Percentiles rank a stretch among this genome's conserved stretches.
These are phyloP conservation scores for Malassezia obtusa DNA, from an alignment of 1,284 basidiomycete species.

Conservation along the genomic window DNA sequence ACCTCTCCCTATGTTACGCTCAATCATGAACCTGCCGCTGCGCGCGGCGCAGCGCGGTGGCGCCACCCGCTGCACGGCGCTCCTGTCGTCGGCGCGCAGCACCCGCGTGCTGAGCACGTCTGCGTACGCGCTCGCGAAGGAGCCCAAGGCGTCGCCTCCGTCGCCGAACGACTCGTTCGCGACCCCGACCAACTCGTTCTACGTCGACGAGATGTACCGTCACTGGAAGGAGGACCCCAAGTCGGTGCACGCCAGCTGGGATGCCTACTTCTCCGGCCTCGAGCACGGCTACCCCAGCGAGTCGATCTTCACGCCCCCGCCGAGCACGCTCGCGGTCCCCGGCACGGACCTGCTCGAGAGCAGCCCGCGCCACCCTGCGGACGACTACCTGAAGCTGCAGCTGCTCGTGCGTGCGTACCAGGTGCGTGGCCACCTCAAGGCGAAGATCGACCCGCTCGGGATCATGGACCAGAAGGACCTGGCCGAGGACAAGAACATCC, in stretches of 20 bases:
- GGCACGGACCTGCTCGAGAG: conserved; percentile 52
- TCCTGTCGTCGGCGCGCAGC: background rate
- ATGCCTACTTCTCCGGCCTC: conserved; percentile 84
- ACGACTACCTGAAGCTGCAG: conserved; percentile 73
- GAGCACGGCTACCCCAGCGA: conserved; percentile 75
- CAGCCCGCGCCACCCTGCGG: conserved; percentile 62
- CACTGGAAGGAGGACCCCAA: conserved; percentile 57
- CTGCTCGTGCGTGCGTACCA: conserved; percentile 76
- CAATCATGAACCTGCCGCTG: conserved; percentile 4
- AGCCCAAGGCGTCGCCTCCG: conserved; percentile 12
- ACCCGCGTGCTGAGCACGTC: background rate
- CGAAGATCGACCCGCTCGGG: conserved; percentile 87
- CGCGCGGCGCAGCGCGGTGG: conserved; percentile 1
- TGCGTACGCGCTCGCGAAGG: background rate
- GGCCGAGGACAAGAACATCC: conserved; percentile 44
- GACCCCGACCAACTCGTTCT: conserved; percentile 76
- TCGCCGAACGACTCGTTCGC: conserved; percentile 36
- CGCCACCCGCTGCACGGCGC: background rate
- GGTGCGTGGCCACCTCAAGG: conserved; percentile 93
- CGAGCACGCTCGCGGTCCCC: conserved; percentile 58
- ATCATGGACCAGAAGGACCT: conserved; percentile 75
- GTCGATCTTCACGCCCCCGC: conserved; percentile 76
- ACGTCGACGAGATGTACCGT: conserved; percentile 67
- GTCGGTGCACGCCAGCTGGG: conserved; percentile 89
- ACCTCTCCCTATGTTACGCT: conserved; percentile 5